phyloP scores from a whole-genome alignment of 1,139 yeast genomes.

The Meyerozyma smithsonii region DNA sequence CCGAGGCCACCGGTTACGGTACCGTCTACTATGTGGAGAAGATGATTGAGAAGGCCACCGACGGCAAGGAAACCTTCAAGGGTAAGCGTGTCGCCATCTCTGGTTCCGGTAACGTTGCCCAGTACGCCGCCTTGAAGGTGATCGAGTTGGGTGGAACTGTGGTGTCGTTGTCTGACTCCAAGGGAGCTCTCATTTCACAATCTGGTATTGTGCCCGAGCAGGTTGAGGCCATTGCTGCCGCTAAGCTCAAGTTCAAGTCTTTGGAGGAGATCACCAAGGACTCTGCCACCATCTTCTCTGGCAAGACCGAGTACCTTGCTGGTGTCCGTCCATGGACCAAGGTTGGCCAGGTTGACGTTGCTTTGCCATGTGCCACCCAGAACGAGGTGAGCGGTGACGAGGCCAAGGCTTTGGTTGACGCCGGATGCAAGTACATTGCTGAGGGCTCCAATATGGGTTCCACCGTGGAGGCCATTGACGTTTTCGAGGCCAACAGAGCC shows the following conservation, averaged over 20 bases:
- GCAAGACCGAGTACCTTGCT: conserved; percentile 67
- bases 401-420: conserved; percentile 88
- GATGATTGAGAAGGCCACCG: conserved; percentile 91
- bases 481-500: conserved; percentile 80
- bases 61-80: conserved; percentile 80
- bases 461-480: conserved; percentile 93
- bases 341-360: conserved; percentile 90
- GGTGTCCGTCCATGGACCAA: conserved; percentile 97
- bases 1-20: conserved; percentile 99
- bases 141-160: conserved; percentile 96
- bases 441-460: conserved; percentile 99
- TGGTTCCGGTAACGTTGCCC: conserved; percentile 99
- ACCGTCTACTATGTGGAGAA: conserved; percentile 94
- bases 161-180: conserved; percentile 89
- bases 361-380: conserved; percentile 97
- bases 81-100: conserved; percentile 96
- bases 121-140: conserved; percentile 95
- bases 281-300: conserved; percentile 55
- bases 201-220: conserved; percentile 81
- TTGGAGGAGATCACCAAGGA: conserved; percentile 60
- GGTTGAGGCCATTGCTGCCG: conserved; percentile 68
- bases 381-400: conserved; percentile 96
- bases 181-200: conserved; percentile 77
- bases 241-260: conserved; percentile 78
- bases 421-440: conserved; percentile 91